Base-by-base conservation (phyloP, 208 protist genomes). In the Tritrichomonas foetus region DNA sequence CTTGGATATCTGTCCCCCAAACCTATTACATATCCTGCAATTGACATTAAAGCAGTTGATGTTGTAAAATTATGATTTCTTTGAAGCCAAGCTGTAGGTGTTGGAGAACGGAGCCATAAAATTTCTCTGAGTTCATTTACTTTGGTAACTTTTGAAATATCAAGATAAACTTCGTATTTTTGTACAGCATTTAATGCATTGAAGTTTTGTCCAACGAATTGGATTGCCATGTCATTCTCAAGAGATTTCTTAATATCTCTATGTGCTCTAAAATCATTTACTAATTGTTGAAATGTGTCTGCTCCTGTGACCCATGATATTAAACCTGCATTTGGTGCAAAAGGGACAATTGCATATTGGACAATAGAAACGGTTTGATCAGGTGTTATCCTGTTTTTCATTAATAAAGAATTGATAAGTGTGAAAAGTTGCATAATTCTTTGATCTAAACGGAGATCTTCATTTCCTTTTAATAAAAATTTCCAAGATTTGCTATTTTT, bases 11-110 rank as follows among this genome's bases (percentile, higher is more conserved):
- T 39, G 41, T 93, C 92, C 0, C 92, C 92, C 0, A 93, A 41
- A 22, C 92, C 92, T 16, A 93, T 75, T 11, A 93, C 30, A 74
- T 93, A 93, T 36, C 92, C 92, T 14, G 64, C 92, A 30, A 93
- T 78, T 16, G 92, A 93, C 61, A 93, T 93, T 3, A 93, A 20
- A 36, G 92, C 92, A 9, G 64, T 75, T 55, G 92, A 78, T 0
- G 25, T 27, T 22, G 61, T 74, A 39, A 75, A 93, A 8, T 93
- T 30, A 30, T 39, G 36, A 36, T 39, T 49, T 3, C 64, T 0
- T 69, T 78, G 20, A 16, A 78, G 9, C 61, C 53, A 93, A 25
- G 47, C 61, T 39, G 49, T 44, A 49, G 64, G 41, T 14, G 30
- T 78, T 55, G 64, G 41, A 39, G 92, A 93, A 25, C n/a, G 27